phyloP scores from a whole-genome alignment of 2,329 filamentous ascomycete genomes.

The Paraphaeosphaeria sporulosa region DNA sequence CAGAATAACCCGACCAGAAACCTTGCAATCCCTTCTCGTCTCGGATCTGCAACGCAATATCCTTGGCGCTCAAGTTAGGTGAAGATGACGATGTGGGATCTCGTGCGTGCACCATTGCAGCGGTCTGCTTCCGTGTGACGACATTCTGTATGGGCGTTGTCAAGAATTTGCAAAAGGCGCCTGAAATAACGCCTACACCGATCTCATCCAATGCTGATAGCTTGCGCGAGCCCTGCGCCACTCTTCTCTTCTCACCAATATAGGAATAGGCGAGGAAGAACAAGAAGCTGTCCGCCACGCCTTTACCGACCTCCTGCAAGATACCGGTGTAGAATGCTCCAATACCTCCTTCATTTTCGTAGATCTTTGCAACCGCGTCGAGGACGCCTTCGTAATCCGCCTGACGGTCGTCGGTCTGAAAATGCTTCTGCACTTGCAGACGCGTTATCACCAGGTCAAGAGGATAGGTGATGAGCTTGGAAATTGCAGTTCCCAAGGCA shows the following conservation, averaged over 20 bases:
- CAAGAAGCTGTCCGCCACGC: slow-evolving; percentile 75
- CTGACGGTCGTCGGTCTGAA: slow-evolving; percentile 50
- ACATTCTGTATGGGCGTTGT: slow-evolving; percentile 85
- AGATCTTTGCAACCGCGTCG: slow-evolving; percentile 76
- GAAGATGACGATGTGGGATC: slow-evolving; percentile 41
- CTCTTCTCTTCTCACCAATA: slow-evolving; percentile 55
- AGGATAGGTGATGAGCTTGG: slow-evolving; percentile 81
- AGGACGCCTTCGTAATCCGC: slow-evolving; percentile 69
- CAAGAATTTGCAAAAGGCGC: slow-evolving; percentile 75
- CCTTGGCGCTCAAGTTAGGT: slow-evolving; percentile 51
- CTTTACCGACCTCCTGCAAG: slow-evolving; percentile 54
- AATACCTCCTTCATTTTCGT: slow-evolving; percentile 72
- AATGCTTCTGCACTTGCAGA: slow-evolving; percentile 77
- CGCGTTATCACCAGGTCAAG: slow-evolving; percentile 83
- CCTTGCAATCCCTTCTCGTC: slow-evolving; percentile 75
- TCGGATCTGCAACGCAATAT: slow-evolving; percentile 70
- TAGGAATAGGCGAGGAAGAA: slow-evolving; percentile 85
- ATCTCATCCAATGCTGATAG: slow-evolving; percentile 76
- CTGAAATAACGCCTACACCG: slow-evolving; percentile 74
- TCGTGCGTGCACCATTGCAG: slow-evolving; percentile 58
- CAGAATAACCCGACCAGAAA: slow-evolving; percentile 89
- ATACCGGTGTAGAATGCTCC: slow-evolving; percentile 68
- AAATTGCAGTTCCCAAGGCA: slow-evolving; percentile 77
- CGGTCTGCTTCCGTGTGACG: slow-evolving; percentile 81
- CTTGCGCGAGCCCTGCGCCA: slow-evolving; percentile 26